Evolutionary conservation across 2,329 filamentous ascomycete species (phyloP), one percentile per base, ranked within the genome.

Genomic region (Calonectria montana): DNA sequence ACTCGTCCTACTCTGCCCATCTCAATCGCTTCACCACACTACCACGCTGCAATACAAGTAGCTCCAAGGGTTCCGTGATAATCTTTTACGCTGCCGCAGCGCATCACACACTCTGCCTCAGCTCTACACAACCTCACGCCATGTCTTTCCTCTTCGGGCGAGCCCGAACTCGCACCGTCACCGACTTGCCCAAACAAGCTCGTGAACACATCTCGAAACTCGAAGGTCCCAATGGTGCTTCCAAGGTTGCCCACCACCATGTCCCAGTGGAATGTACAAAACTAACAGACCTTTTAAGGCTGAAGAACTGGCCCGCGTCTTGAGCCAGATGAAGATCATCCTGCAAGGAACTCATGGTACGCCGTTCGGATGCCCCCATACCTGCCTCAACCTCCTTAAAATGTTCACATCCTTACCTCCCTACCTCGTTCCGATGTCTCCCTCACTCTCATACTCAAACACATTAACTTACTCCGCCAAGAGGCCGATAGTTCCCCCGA

Each of bases 321-420:
- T 99, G 74, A 89, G 90, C 65, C 94, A 97, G 83, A 97, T 98
- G 93, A 98, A 98, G 84, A 87, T 95, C 74, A 91, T 97, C 71
- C 91, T 99, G 16, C 96, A 98, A 87, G 97, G 96, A 76, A 98
- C 95, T 72, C 94, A 94, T 84, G 95, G 95, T 97, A 88, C 71
- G 84, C 80, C n/a, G 9, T 25, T 27, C 10, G 16, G 4, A 50
- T 6, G 27, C 45, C 35, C 69, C 59, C 16, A 31, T 29, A 18
- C 41, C 18, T 21, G 41, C 67, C 61, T 50, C 21, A 10, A 37
- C 55, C 53, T 16, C 13, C 13, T 37, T 25, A 21, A 29, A 27
- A 37, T 4, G 27, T 23, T n/a, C n/a, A 37, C 53, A 15, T 16
- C 29, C 43, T 10, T 23, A 13, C n/a, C 41, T 31, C 41, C n/a